Base-by-base conservation (phyloP, 176 grass and related monocot species). In the Musa itinerans region DNA sequence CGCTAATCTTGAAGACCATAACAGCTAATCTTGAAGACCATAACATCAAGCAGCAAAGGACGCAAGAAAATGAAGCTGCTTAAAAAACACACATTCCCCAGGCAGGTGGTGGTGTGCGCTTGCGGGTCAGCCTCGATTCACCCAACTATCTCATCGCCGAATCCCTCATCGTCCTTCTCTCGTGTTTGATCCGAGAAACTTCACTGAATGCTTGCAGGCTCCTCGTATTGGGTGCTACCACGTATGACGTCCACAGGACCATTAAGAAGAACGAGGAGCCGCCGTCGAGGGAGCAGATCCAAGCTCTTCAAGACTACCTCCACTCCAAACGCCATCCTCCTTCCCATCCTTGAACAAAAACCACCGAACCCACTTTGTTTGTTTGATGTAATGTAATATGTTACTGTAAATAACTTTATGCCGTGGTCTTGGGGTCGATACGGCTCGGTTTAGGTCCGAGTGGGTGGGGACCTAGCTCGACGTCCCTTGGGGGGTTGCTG, bases 181-280 rank as follows among this genome's bases (percentile, higher is more conserved):
- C 9, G 21, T 54, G 9, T 43, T 67, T 66, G 6, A 66, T 63
- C 56, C 55, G 24, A 17, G 9, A 19, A 20, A 8, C 5, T 34
- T 79, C 55, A 27, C 11, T 22, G 6, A 34, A 50, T 63, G 1
- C 8, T 13, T 12, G 68, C 79, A 97, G 88, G 72, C 52, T 89
- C 48, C 67, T 87, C n/a, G 88, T 93, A 74, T 81, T 97, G 0
- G 90, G 82, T 73, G 90, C 87, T 22, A 91, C 88, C 16, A 93
- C 86, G 3, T 98, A 91, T 73, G 94, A 98, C 67, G 94, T 98
- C 67, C 94, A 93, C 86, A 81, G 90, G 34, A 91, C 94, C 10
- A 98, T 98, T 76, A 91, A 87, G 80, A 91, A 80, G 76, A 93
- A 93, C 75, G 77, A 89, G 27, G 81, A 77, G 50, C 86, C 88